Conservation (phyloP, 1,139 yeast genomes). For the Blastobotrys elegans region DNA sequence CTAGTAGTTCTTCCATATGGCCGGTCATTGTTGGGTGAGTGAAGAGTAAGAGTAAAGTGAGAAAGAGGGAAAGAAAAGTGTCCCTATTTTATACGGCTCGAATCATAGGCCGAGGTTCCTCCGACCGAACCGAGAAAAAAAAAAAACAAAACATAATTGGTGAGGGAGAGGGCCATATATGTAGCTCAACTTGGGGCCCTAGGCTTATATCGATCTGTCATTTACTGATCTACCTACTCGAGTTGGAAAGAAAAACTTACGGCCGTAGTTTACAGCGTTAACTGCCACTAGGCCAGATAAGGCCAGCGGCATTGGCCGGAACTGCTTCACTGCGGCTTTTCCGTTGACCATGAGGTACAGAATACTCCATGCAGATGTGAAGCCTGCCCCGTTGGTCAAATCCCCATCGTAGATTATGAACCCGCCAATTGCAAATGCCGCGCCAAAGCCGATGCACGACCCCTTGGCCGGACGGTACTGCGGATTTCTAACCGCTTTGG, state of each 20-base stretch:
- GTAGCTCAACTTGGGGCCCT: too few species aligned
- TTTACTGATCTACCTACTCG: conserved; percentile 4
- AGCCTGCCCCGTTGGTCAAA: conserved; percentile 78
- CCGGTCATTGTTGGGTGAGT: not conserved
- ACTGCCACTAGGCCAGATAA: conserved; percentile 55
- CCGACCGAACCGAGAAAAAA: not conserved
- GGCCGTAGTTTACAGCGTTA: conserved; percentile 65
- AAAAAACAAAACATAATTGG: not conserved
- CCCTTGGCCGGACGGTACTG: conserved; percentile 43
- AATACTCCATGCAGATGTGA: conserved; percentile 75
- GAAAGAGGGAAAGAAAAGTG: too few species aligned
- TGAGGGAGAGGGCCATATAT: not conserved
- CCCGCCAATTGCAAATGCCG: conserved; percentile 68
- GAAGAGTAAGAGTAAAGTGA: not conserved
- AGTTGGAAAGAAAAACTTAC: conserved; percentile 48
- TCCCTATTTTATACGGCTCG: too few species aligned
- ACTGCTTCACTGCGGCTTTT: conserved; percentile 47
- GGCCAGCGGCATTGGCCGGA: conserved; percentile 51
- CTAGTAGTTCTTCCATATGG: conserved; percentile 9
- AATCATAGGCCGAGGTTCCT: not conserved
- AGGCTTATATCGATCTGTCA: too few species aligned
- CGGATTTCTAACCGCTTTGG: conserved; percentile 24
- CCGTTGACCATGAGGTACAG: conserved; percentile 76
- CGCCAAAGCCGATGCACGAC: conserved; percentile 55
- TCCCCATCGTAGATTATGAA: conserved; percentile 81